A percentile compares a stretch with the other conserved stretches of the same genome.
These are phyloP conservation scores for Wickerhamomyces kurtzmanii DNA, from an alignment of 805 yeast genomes.

Conservation along the genomic window DNA sequence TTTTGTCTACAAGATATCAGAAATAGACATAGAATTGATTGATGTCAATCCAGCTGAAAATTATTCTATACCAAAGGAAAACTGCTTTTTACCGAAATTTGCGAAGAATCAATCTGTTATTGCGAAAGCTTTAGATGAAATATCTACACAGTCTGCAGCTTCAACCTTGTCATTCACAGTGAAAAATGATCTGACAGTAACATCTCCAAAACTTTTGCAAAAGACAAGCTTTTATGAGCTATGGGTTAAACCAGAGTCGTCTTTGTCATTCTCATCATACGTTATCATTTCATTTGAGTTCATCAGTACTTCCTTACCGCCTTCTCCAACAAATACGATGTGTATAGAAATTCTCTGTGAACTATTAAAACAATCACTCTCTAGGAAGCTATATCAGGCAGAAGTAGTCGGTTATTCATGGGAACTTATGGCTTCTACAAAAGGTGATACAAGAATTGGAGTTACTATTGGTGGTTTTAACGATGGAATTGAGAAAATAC, in stretches of 20 bases:
- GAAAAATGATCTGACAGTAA: slow-evolving; percentile 15
- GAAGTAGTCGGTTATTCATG: slow-evolving; percentile 47
- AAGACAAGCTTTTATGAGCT: slow-evolving; percentile 29
- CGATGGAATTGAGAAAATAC: slow-evolving; percentile 24
- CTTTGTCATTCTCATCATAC: slow-evolving; percentile 18
- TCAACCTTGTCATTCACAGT: slow-evolving; percentile 24
- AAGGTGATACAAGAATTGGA: slow-evolving; percentile 43
- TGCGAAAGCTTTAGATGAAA: slow-evolving; percentile 13
- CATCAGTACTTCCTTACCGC: slow-evolving; percentile 16
- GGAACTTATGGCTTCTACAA: slow-evolving; percentile 43
- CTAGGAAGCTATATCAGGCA: slow-evolving; percentile 37
- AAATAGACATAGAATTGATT: too few relatives aligned
- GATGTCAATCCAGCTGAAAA: slow-evolving; percentile 3
- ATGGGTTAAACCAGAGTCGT: slow-evolving; percentile 38
- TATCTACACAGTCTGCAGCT: slow-evolving; percentile 15
- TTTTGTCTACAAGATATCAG: too few relatives aligned
- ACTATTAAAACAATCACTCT: slow-evolving; percentile 29
- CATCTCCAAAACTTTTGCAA: slow-evolving; percentile 26
- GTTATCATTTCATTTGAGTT: slow-evolving; percentile 37
- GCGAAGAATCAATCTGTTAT: slow-evolving; percentile 19
- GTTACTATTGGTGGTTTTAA: slow-evolving; percentile 47
- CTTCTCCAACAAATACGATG: slow-evolving; percentile 30
- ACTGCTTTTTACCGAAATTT: slow-evolving; percentile 25
- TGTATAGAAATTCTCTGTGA: slow-evolving; percentile 46
- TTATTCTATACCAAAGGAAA: slow-evolving; percentile 18